Evolutionary conservation across 1,284 basidiomycete species (phyloP).

Genomic region (Naganishia albida): DNA sequence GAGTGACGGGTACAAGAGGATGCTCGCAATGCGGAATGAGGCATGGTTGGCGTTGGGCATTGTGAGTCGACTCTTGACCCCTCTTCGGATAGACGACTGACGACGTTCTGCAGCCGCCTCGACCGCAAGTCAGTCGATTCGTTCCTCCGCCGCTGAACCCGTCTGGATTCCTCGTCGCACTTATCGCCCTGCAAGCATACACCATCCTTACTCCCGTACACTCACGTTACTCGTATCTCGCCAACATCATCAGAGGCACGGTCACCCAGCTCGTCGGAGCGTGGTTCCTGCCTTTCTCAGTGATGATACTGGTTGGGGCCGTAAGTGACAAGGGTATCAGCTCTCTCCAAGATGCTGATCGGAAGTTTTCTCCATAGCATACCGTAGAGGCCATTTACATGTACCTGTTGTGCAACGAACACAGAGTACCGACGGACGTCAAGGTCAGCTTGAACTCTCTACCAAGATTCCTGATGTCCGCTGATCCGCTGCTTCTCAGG

Average conservation of each 20-base stretch:
- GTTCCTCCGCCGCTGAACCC: slow-evolving; percentile 13
- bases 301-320: slow-evolving; percentile 27
- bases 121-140: slow-evolving; percentile 7
- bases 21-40: slow-evolving; percentile 14
- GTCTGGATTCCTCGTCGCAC: slow-evolving; percentile 8
- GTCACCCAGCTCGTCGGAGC: slow-evolving; percentile 18
- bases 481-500: neutral
- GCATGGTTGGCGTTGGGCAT: slow-evolving; percentile 14
- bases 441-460: neutral
- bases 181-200: slow-evolving; percentile 29
- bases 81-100: neutral
- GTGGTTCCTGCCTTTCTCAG: slow-evolving; percentile 25
- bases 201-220: slow-evolving; percentile 8
- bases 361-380: slow-evolving; percentile 17
- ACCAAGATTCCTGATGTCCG: neutral
- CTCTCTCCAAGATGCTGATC: too few relatives aligned
- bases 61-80: neutral
- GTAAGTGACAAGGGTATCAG: too few relatives aligned
- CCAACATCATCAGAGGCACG: neutral
- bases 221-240: slow-evolving; percentile 8
- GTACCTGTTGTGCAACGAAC: slow-evolving; percentile 22
- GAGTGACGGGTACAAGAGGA: slow-evolving; percentile 24
- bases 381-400: slow-evolving; percentile 26
- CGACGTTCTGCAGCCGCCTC: neutral
- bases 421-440: slow-evolving; percentile 3